These are phyloP conservation scores for Dissoconium aciculare DNA, from an alignment of 2,329 filamentous ascomycete species.

Conservation along the genomic window DNA sequence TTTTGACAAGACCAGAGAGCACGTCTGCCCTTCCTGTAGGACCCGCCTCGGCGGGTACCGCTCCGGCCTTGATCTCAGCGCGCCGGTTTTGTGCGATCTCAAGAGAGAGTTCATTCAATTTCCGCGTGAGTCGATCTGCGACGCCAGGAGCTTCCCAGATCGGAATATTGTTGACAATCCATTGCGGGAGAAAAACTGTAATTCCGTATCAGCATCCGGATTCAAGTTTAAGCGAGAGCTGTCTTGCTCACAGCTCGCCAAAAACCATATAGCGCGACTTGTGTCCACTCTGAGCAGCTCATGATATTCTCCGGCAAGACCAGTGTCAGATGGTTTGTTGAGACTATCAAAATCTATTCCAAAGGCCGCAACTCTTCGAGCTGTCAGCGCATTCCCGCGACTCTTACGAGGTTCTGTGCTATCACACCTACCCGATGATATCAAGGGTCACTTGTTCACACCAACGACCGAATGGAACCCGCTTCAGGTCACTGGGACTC, in stretches of 20 bases:
- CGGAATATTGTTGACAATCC: neutral
- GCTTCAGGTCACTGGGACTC: slow-evolving; percentile 27
- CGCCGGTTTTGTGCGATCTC: neutral
- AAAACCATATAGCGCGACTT: neutral
- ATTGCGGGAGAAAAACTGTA: slow-evolving; percentile 1
- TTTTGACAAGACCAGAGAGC: slow-evolving; percentile 36
- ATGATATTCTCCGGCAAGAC: neutral
- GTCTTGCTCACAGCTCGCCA: neutral
- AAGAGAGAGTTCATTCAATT: neutral
- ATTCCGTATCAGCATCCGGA: neutral
- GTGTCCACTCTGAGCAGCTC: slow-evolving; percentile 1
- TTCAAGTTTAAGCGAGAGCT: no score
- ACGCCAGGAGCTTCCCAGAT: neutral
- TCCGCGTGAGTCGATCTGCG: neutral
- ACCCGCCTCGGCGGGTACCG: neutral
- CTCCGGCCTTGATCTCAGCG: neutral
- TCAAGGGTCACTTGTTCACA: slow-evolving; percentile 28
- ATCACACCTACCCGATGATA: slow-evolving; percentile 24
- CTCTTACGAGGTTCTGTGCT: neutral
- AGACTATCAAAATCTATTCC: neutral
- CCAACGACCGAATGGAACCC: slow-evolving; percentile 27
- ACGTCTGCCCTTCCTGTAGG: slow-evolving; percentile 21
- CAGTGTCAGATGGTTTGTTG: neutral
- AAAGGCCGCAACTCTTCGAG: neutral
- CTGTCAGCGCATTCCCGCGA: neutral